Conservation (phyloP, 2,329 filamentous ascomycete genomes). For the Aspergillus pseudotamarii region DNA sequence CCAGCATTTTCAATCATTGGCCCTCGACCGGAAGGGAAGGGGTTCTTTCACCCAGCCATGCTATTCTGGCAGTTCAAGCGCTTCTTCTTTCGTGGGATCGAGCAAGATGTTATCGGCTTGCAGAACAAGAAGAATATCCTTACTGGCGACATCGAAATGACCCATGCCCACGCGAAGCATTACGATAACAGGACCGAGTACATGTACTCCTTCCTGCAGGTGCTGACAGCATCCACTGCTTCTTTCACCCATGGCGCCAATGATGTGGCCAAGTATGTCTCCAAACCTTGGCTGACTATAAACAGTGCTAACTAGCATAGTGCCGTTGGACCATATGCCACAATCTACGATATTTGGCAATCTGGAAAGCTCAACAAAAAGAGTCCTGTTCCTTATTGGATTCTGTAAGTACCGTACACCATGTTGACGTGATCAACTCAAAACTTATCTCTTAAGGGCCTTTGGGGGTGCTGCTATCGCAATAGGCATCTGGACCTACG, state of each 20-base stretch:
- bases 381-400: constrained; percentile 21
- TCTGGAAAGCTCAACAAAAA: constrained; percentile 11
- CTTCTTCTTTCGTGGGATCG: constrained; percentile 20
- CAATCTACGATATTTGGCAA: constrained; percentile 22
- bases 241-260: constrained; percentile 24
- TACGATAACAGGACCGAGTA: constrained; percentile 23
- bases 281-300: background rate
- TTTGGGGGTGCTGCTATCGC: constrained; percentile 20
- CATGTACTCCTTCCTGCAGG: constrained; percentile 24
- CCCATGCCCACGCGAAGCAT: constrained; percentile 19
- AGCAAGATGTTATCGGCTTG: constrained; percentile 19
- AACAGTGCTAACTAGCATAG: constrained; percentile 5
- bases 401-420: constrained; percentile 13
- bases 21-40: constrained; percentile 18
- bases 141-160: constrained; percentile 19
- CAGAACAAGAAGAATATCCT: constrained; percentile 23
- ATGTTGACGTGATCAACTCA: background rate
- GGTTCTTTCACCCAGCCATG: constrained; percentile 14
- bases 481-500: constrained; percentile 25
- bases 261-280: constrained; percentile 23
- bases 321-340: constrained; percentile 23
- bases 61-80: constrained; percentile 20
- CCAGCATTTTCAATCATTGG: constrained; percentile 12
- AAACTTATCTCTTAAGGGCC: constrained; percentile 6
- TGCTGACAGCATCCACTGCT: constrained; percentile 20